A percentile compares a stretch with the other conserved stretches of the same genome.
Evolutionary conservation across 805 yeast genomes (phyloP).

Genomic region (Teunomyces barrocoloradensis): DNA sequence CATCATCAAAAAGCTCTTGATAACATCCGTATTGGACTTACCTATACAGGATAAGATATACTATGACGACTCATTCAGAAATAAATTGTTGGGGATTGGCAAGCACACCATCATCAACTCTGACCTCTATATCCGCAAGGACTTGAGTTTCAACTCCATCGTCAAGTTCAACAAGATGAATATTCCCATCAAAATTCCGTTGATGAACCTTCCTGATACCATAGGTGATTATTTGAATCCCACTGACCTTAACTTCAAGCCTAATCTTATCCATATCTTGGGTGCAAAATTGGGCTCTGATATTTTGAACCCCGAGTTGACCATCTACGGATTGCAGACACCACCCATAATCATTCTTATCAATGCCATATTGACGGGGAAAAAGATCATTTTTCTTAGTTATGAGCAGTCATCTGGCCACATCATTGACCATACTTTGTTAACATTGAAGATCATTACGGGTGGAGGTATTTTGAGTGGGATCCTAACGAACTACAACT

Average conservation of each 20-base stretch:
- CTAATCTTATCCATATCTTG: constrained; percentile 32
- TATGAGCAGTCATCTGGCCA: constrained; percentile 41
- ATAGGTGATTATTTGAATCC: constrained; percentile 46
- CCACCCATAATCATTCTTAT: constrained; percentile 42
- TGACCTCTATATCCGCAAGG: constrained; percentile 42
- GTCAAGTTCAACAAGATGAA: constrained; percentile 39
- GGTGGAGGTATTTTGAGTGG: constrained; percentile 45
- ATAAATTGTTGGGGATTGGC: constrained; percentile 31
- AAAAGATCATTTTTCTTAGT: constrained; percentile 37
- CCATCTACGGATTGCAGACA: constrained; percentile 52
- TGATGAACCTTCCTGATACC: constrained; percentile 39
- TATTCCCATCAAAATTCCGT: constrained; percentile 45
- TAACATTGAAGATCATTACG: constrained; percentile 41
- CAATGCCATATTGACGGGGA: constrained; percentile 38
- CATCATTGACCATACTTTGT: constrained; percentile 40
- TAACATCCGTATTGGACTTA: constrained; percentile 42
- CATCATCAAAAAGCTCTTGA: constrained; percentile 34
- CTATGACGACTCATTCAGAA: constrained; percentile 36
- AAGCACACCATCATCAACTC: constrained; percentile 21
- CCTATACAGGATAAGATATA: constrained; percentile 42
- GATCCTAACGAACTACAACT: constrained; percentile 32
- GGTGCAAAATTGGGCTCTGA: constrained; percentile 34
- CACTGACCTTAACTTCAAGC: constrained; percentile 42
- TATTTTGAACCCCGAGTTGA: constrained; percentile 43
- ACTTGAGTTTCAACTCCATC: constrained; percentile 40